Base-by-base conservation (phyloP, 805 yeast genomes). In the Metschnikowia gelsemii region DNA sequence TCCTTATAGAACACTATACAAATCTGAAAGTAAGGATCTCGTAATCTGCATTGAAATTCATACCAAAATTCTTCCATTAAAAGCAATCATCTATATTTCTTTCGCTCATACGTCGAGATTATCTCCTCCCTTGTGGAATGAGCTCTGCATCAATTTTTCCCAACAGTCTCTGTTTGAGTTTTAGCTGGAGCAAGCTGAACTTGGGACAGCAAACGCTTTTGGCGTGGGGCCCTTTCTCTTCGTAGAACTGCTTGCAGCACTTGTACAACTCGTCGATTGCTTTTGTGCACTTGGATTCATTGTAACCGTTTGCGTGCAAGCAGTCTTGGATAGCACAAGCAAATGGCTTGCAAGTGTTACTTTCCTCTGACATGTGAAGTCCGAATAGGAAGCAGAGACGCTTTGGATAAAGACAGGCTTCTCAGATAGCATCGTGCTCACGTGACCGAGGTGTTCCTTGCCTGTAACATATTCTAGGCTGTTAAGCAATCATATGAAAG, bases 321-420 rank as follows among this genome's bases (percentile, higher is more conserved):
- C 97, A 89, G 51, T 82, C 84, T 61, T 87, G 95, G 28, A 87
- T 87, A 2, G 80, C 81, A 64, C 96, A 87, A 2, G 96, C 96
- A 49, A 82, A 74, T 5, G 84, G 73, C 56, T 85, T 85, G 62
- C 96, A 87, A 2, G 84, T 77, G 41, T 70, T 74, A 12, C 28
- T 27, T 18, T 35, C 42, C 17, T 43, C 42, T 5, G 42, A 20
- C 39, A 32, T 43, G 24, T 9, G 23, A 28, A 23, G 24, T 14
- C 8, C 23, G 12, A 14, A 14, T 9, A 3, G 5, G 22, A 23
- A 22, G 28, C 6, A 16, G 18, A 33, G 29, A 33, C 6, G 11
- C 22, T 19, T 27, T 23, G 13, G 19, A 24, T 32, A 26, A 25
- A n/a, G 18, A 19, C n/a, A 11, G 18, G n/a, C 14, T 11, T 20